These are phyloP conservation scores for Didymella exigua DNA, from an alignment of 2,329 filamentous ascomycete genomes.

Conservation along the genomic window DNA sequence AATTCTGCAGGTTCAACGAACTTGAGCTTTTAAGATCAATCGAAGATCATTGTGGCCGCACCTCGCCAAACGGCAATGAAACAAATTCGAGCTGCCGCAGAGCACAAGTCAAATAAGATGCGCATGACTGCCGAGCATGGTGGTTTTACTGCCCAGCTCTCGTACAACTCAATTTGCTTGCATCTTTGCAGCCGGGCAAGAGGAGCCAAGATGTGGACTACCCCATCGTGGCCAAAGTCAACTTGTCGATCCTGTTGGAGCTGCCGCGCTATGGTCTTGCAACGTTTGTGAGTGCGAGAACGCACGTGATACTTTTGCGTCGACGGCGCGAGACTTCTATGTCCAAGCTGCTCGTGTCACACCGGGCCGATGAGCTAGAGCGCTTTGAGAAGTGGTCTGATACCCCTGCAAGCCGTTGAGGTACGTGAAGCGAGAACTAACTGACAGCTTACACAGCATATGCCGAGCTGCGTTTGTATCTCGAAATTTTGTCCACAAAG, in stretches of 20 bases:
- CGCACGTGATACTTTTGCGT: slow-evolving; percentile 15
- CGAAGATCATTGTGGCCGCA: neutral
- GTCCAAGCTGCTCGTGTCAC: slow-evolving; percentile 18
- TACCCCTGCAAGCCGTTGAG: slow-evolving; percentile 36
- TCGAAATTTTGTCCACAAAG: slow-evolving; percentile 19
- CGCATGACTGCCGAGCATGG: neutral
- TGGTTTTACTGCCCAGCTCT: neutral
- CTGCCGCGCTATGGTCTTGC: slow-evolving; percentile 4
- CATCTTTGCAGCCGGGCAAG: neutral
- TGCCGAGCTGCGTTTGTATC: slow-evolving; percentile 29
- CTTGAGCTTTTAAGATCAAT: slow-evolving; percentile 1
- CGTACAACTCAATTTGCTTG: neutral
- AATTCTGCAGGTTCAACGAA: neutral
- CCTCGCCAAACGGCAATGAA: slow-evolving; percentile 1
- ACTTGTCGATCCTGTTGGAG: neutral
- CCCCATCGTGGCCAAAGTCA: neutral
- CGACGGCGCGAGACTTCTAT: slow-evolving; percentile 11
- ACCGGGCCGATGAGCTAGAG: slow-evolving; percentile 37
- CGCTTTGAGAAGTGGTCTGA: slow-evolving; percentile 19
- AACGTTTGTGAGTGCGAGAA: slow-evolving; percentile 6
- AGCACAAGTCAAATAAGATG: neutral
- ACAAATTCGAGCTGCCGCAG: neutral
- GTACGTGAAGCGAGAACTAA: slow-evolving; percentile 35
- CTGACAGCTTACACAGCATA: slow-evolving; percentile 35
- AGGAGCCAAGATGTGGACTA: neutral